These are phyloP conservation scores for Mitragyna speciosa DNA, from an alignment of 257 asterid genomes.

Conservation along the genomic window DNA sequence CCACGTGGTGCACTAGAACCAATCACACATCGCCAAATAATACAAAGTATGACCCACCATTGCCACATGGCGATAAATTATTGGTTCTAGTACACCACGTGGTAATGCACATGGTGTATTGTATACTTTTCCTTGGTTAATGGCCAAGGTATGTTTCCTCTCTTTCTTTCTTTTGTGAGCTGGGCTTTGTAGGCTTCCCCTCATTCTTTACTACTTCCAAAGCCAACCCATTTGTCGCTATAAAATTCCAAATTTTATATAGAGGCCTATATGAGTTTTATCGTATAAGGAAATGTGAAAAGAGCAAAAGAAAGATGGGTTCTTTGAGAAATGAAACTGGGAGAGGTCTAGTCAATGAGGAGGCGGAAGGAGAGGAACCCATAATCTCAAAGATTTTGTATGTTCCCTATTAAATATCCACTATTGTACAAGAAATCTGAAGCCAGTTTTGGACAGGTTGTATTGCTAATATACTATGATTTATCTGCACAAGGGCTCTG, in stretches of 20 bases:
- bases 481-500: not conserved
- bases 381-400: conserved; percentile 66
- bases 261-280: not conserved
- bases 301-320: conserved; percentile 35
- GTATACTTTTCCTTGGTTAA: too few relatives aligned
- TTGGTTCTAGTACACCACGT: too few relatives aligned
- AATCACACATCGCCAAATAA: too few relatives aligned
- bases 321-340: conserved; percentile 48
- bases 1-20: too few relatives aligned
- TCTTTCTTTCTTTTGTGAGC: not conserved
- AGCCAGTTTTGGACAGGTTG: conserved; percentile 75
- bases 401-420: conserved; percentile 69
- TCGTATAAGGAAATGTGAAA: not conserved
- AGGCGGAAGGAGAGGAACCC: conserved; percentile 51
- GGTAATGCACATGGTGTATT: too few relatives aligned
- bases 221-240: not conserved
- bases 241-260: not conserved
- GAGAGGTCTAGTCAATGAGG: conserved; percentile 21
- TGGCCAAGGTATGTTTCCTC: conserved; percentile 21
- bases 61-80: too few relatives aligned
- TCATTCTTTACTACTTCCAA: not conserved
- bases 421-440: conserved; percentile 76
- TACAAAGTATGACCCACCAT: too few relatives aligned
- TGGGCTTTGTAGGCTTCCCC: conserved; percentile 57
- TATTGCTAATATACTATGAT: not conserved